Percentiles rank a stretch among this genome's conserved stretches.
phyloP scores from a whole-genome alignment of 768 basidiomycete species.

The Chalciporus piperatus region DNA sequence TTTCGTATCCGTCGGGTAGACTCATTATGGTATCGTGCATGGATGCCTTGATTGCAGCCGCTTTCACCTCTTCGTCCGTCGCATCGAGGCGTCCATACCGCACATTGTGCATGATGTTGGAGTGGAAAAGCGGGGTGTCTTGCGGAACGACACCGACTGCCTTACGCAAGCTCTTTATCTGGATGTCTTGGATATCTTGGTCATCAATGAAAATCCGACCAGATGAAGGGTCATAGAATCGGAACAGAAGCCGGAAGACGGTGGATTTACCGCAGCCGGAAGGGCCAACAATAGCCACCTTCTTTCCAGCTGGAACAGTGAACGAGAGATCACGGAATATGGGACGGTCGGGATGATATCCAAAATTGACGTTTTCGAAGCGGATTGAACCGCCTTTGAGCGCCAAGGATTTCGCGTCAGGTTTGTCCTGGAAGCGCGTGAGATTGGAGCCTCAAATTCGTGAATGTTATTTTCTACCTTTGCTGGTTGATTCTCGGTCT shows the following conservation, averaged over 20 bases:
- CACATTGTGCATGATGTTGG: slow-evolving; percentile 93
- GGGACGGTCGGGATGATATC: slow-evolving; percentile 85
- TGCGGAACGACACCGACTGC: slow-evolving; percentile 94
- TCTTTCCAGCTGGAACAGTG: slow-evolving; percentile 92
- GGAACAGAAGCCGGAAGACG: slow-evolving; percentile 87
- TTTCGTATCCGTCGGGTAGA: slow-evolving; percentile 83
- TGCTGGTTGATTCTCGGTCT: slow-evolving; percentile 72
- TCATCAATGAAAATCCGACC: slow-evolving; percentile 87
- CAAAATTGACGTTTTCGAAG: slow-evolving; percentile 91
- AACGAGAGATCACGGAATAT: slow-evolving; percentile 90
- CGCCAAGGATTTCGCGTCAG: slow-evolving; percentile 61
- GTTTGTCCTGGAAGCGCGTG: slow-evolving; percentile 53
- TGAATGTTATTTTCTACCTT: slow-evolving; percentile 37
- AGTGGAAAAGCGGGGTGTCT: slow-evolving; percentile 96
- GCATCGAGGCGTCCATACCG: slow-evolving; percentile 89
- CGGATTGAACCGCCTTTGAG: slow-evolving; percentile 83
- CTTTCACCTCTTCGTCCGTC: slow-evolving; percentile 83
- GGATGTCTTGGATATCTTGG: slow-evolving; percentile 76
- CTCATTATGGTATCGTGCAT: slow-evolving; percentile 77
- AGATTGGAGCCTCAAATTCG: not conserved
- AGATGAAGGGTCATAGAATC: slow-evolving; percentile 85
- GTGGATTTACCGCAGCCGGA: slow-evolving; percentile 98
- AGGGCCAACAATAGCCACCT: slow-evolving; percentile 95
- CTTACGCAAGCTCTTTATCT: slow-evolving; percentile 67
- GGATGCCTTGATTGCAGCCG: slow-evolving; percentile 82